These are phyloP conservation scores for Penicillium sp. DNA, from an alignment of 2,329 filamentous ascomycete genomes.

Conservation along the genomic window DNA sequence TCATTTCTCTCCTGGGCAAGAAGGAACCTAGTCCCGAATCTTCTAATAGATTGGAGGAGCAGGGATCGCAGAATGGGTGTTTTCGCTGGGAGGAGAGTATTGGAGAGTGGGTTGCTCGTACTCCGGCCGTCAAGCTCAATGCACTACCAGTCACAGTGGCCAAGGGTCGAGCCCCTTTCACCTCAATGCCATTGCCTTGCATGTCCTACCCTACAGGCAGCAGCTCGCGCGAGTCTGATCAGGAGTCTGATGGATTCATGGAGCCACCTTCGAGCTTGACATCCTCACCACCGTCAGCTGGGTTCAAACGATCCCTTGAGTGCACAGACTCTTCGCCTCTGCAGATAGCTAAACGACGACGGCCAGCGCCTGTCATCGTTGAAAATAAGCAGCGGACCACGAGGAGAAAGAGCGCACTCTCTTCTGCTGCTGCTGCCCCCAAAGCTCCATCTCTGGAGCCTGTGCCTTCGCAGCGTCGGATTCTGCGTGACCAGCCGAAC, in stretches of 20 bases:
- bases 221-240: slow-evolving; percentile 27
- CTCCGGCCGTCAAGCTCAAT: slow-evolving; percentile 43
- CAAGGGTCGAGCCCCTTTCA: slow-evolving; percentile 12
- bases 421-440: slow-evolving; percentile 1
- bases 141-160: slow-evolving; percentile 7
- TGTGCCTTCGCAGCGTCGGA: slow-evolving; percentile 15
- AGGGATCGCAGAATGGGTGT: slow-evolving; percentile 37
- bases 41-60: slow-evolving; percentile 20
- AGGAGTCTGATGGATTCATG: slow-evolving; percentile 25
- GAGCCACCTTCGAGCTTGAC: slow-evolving; percentile 33
- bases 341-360: slow-evolving; percentile 32
- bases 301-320: slow-evolving; percentile 27
- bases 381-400: slow-evolving; percentile 7
- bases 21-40: slow-evolving; percentile 16
- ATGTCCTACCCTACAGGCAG: slow-evolving; percentile 32
- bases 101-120: slow-evolving; percentile 59
- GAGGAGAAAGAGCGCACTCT: slow-evolving; percentile 3
- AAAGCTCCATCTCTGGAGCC: slow-evolving; percentile 17
- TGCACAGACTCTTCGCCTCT: slow-evolving; percentile 18
- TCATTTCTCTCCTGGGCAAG: slow-evolving; percentile 26
- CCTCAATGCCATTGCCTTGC: slow-evolving; percentile 17
- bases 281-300: slow-evolving; percentile 36
- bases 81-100: slow-evolving; percentile 60
- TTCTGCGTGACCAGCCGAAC: slow-evolving; percentile 26
- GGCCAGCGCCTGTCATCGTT: slow-evolving; percentile 23